A percentile compares a stretch with the other conserved stretches of the same genome.
Conservation (phyloP, 2,329 filamentous ascomycete species). For the Ceratocystis alfenasii region DNA sequence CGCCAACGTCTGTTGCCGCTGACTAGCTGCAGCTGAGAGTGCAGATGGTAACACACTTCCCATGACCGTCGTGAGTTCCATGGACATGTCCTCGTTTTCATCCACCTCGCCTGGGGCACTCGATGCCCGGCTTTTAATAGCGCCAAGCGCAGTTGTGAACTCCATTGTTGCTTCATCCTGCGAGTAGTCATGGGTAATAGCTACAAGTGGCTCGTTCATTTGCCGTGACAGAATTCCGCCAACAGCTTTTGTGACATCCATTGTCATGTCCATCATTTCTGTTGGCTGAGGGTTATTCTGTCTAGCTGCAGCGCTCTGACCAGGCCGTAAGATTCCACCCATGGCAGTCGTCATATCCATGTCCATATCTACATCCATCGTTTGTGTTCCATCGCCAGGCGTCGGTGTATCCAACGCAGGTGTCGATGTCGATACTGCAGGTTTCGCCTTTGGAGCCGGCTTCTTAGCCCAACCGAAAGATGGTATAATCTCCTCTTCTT, state of each 20-base stretch:
- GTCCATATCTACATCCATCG: constrained; percentile 36
- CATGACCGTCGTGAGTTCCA: constrained; percentile 61
- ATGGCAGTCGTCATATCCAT: constrained; percentile 47
- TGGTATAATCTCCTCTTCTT: constrained; percentile 57
- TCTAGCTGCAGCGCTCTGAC: not conserved
- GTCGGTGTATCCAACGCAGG: not conserved
- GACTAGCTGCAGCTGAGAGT: constrained; percentile 25
- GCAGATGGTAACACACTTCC: constrained; percentile 38
- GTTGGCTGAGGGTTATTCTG: constrained; percentile 27
- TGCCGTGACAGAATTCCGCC: constrained; percentile 58
- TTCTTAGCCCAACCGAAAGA: constrained; percentile 66
- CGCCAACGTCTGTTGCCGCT: constrained; percentile 26
- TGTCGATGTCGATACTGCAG: constrained; percentile 22
- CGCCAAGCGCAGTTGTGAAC: constrained; percentile 65
- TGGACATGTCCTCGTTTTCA: constrained; percentile 59
- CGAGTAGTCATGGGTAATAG: constrained; percentile 29
- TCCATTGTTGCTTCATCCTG: constrained; percentile 59
- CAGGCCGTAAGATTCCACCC: constrained; percentile 33
- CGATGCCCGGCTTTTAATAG: constrained; percentile 40
- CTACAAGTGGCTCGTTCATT: constrained; percentile 24
- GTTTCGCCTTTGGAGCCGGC: constrained; percentile 21
- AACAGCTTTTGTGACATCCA: constrained; percentile 81
- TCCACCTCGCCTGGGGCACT: constrained; percentile 29
- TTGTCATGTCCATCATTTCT: constrained; percentile 75
- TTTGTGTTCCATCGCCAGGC: constrained; percentile 22